phyloP scores from a whole-genome alignment of 495 filamentous ascomycete species.

The Hyaloscypha finlandica region DNA sequence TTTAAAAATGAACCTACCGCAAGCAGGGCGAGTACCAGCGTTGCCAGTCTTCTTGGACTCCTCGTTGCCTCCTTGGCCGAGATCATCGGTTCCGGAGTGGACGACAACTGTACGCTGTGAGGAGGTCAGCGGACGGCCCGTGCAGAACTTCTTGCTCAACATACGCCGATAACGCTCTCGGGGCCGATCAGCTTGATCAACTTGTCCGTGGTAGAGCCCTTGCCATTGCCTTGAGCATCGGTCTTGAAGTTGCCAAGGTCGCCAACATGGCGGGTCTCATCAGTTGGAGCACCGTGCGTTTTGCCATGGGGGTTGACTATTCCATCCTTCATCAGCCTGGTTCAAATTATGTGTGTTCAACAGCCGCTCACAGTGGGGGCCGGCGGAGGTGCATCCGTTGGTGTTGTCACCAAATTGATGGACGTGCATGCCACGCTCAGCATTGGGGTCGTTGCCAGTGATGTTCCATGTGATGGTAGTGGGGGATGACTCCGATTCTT shows the following conservation, averaged over 20 bases:
- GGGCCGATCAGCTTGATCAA: slow-evolving; percentile 92
- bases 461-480: slow-evolving; percentile 94
- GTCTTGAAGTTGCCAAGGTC: slow-evolving; percentile 97
- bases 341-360: background rate
- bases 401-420: slow-evolving; percentile 99
- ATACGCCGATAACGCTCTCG: slow-evolving; percentile 92
- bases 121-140: slow-evolving; percentile 16
- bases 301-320: slow-evolving; percentile 93
- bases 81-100: slow-evolving; percentile 92
- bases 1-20: slow-evolving; percentile 59
- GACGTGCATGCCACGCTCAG: slow-evolving; percentile 95
- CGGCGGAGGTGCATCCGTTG: slow-evolving; percentile 97
- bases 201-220: slow-evolving; percentile 73
- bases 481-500: slow-evolving; percentile 72
- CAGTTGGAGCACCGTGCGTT: slow-evolving; percentile 84
- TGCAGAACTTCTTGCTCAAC: slow-evolving; percentile 36
- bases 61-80: slow-evolving; percentile 84
- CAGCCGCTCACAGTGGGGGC: slow-evolving; percentile 83
- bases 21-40: slow-evolving; percentile 88
- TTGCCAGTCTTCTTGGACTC: slow-evolving; percentile 98
- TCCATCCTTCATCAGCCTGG: slow-evolving; percentile 43
- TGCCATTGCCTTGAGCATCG: slow-evolving; percentile 84
- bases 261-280: slow-evolving; percentile 88
- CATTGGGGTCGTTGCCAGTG: slow-evolving; percentile 88
- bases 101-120: slow-evolving; percentile 87